A percentile compares a stretch with the other conserved stretches of the same genome.
Evolutionary conservation across 176 grass and related monocot species (phyloP).

Genomic region (Cenchrus fungigraminus): DNA sequence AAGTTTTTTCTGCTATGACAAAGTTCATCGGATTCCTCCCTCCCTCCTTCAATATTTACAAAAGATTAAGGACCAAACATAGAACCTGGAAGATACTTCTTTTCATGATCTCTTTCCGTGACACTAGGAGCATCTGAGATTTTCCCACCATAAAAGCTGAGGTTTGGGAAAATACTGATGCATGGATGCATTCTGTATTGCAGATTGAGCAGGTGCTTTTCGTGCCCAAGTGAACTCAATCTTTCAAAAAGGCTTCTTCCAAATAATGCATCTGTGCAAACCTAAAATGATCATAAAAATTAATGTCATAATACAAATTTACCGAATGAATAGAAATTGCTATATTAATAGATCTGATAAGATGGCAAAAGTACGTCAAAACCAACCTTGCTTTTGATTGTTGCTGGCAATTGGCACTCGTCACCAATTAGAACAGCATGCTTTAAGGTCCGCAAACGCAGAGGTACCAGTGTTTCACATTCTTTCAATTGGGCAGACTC

Average conservation of each 20-base stretch:
- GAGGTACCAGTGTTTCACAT: slow-evolving; percentile 75
- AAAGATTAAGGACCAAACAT: slow-evolving; percentile 82
- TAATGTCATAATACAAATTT: slow-evolving; percentile 8
- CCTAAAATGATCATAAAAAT: slow-evolving; percentile 33
- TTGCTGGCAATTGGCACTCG: slow-evolving; percentile 72
- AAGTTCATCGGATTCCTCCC: slow-evolving; percentile 52
- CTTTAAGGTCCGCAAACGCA: slow-evolving; percentile 51
- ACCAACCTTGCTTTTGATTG: slow-evolving; percentile 74
- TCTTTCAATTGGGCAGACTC: slow-evolving; percentile 88
- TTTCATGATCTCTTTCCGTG: slow-evolving; percentile 46
- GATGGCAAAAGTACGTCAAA: neutral
- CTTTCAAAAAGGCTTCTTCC: slow-evolving; percentile 79
- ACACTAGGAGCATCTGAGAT: slow-evolving; percentile 76
- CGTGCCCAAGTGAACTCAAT: slow-evolving; percentile 71
- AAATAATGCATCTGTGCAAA: slow-evolving; percentile 59
- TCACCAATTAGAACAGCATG: slow-evolving; percentile 80
- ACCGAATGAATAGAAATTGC: neutral
- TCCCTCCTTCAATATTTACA: slow-evolving; percentile 61
- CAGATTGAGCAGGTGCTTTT: slow-evolving; percentile 70
- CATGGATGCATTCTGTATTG: slow-evolving; percentile 89
- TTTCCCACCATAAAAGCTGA: slow-evolving; percentile 66
- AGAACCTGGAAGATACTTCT: slow-evolving; percentile 53
- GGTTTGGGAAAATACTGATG: slow-evolving; percentile 79
- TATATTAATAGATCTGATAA: neutral
- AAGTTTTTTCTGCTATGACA: slow-evolving; percentile 67